Evolutionary conservation across 345 rosid species (phyloP), one percentile per base, ranked within the genome.

Genomic region (Fremontodendron californicum): DNA sequence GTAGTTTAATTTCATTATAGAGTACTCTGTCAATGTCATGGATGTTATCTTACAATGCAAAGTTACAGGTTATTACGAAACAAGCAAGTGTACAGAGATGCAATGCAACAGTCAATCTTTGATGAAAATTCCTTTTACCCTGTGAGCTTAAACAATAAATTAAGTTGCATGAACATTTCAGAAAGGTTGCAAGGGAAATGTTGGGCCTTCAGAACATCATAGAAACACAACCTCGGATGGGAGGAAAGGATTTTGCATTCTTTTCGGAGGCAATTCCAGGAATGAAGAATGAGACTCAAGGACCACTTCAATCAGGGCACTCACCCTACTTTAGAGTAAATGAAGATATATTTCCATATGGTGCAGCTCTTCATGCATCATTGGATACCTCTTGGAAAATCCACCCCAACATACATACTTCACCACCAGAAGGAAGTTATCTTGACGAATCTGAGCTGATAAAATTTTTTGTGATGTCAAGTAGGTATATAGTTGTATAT

Each of bases 71-170:
- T 43, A 87, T 91, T 31, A 87, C 69, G 10, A 88, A 80, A 74
- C 98, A 94, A 85, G 94, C 99, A 9, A 76, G 81, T 0, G 97
- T 93, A 4, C 91, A 88, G 42, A 83, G 86, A 78, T 90, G 97
- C 82, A 89, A 81, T 48, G 97, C 94, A 0, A 83, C 89, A 0
- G 90, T 95, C 39, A 72, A n/a, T 63, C 29, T 90, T 89, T 63
- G 33, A 76, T 42, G 66, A 71, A 37, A 76, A 49, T 39, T 82
- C 82, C 13, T 74, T 78, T 16, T 82, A 83, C 82, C 94, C 92
- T 1, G 83, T 78, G 11, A 82, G 86, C 1, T 84, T 85, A 25
- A 95, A 95, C 51, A 54, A 89, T 79, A n/a, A 67, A 73, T n/a
- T n/a, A 75, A 68, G 60, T 81, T 93, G 81, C 89, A 94, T 18